phyloP scores from a whole-genome alignment of 768 basidiomycete genomes.

The Symmetrospora coprosmae region DNA sequence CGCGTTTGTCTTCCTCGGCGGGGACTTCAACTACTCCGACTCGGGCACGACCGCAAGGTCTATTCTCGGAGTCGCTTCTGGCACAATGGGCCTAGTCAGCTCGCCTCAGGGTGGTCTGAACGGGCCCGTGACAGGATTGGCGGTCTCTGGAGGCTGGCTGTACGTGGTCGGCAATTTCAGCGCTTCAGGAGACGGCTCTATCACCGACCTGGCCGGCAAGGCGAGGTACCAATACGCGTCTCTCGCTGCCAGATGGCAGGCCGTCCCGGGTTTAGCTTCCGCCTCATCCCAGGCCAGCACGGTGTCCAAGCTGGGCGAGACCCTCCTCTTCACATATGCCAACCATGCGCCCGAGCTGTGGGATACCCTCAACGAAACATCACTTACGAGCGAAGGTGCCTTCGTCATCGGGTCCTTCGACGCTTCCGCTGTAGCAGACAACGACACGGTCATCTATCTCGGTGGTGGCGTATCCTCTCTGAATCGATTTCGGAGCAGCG shows the following conservation, averaged over 20 bases:
- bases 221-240: slow-evolving; percentile 26
- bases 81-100: slow-evolving; percentile 42
- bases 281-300: slow-evolving; percentile 33
- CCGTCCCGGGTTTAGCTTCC: neutral
- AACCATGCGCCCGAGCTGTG: neutral
- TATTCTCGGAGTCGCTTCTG: slow-evolving; percentile 61
- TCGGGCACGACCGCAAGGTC: slow-evolving; percentile 40
- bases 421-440: too few species aligned
- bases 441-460: too few species aligned
- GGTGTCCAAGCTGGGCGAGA: neutral
- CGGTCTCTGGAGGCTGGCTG: slow-evolving; percentile 44
- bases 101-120: slow-evolving; percentile 60
- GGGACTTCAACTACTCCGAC: slow-evolving; percentile 52
- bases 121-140: slow-evolving; percentile 57
- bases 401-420: neutral
- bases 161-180: slow-evolving; percentile 81
- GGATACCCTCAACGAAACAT: slow-evolving; percentile 14
- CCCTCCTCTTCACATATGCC: slow-evolving; percentile 1
- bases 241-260: slow-evolving; percentile 16
- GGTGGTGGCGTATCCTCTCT: too few species aligned
- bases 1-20: slow-evolving; percentile 41
- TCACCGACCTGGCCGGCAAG: slow-evolving; percentile 46
- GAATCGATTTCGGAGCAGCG: too few species aligned
- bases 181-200: slow-evolving; percentile 56
- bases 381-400: neutral